Base-by-base conservation (phyloP, 352 stramenopile genomes). In the Pythium rishiriense region DNA sequence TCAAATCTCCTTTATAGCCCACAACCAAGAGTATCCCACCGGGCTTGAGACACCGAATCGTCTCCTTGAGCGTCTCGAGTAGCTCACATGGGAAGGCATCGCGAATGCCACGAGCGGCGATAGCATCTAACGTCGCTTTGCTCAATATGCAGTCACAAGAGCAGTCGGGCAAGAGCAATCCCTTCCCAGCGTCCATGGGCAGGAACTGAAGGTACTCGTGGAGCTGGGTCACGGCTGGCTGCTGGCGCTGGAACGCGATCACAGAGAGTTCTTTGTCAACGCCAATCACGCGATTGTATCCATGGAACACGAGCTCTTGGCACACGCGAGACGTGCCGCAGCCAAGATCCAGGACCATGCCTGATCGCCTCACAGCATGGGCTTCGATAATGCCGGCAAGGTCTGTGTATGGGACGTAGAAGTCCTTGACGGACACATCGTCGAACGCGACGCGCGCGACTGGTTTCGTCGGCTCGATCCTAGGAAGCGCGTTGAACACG, bases 271-370 rank as follows among this genome's bases (percentile, higher is more conserved):
- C 57, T 3, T 46, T n/a, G 37, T 76, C 72, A 29, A 79, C 45
- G 0, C 62, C 69, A 17, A 65, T 52, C 21, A 77, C 66, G 53
- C 29, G 46, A 12, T 39, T 65, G 46, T 75, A 72, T 15, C 69
- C 72, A 21, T 65, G 69, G 12, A 67, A 56, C 9, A 73, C 69
- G 0, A 79, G 26, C 37, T 79, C 64, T 28, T 53, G 50, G 25
- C 72, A 69, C n/a, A 79, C n/a, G 0, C 45, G 50, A 8, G 72
- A 79, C 2, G 68, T 74, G 0, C 72, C 72, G 50, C 72, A 79
- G 1, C 72, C 72, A 24, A 76, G 33, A 58, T 79, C 69, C 12
- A 79, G 12, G 25, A 72, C 52, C 24, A 68, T 15, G 1, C 58
- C 52, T 1, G 22, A 19, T 4, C 59, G 60, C 5, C 42, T 29